Evolutionary conservation across 148 eudicot species (phyloP).

Genomic region (Chenopodium album): DNA sequence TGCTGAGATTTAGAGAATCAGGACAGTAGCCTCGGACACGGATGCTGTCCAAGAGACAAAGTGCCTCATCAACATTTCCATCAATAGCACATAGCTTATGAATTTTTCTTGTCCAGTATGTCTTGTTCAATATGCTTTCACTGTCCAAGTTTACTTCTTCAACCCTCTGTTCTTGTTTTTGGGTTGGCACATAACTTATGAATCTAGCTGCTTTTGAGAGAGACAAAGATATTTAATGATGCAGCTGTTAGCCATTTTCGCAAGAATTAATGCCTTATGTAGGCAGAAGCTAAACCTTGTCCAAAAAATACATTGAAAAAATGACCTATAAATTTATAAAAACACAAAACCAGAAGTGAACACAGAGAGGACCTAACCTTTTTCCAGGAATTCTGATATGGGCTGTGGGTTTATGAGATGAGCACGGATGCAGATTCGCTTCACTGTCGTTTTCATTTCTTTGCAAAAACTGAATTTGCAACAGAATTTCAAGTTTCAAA

Average conservation of each 20-base stretch:
- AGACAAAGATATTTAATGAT: not conserved
- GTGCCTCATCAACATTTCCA: slow-evolving; percentile 51
- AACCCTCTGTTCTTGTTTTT: slow-evolving; percentile 18
- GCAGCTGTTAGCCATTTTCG: not conserved
- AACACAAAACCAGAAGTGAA: not conserved
- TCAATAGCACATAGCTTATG: slow-evolving; percentile 54
- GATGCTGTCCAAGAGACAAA: slow-evolving; percentile 52
- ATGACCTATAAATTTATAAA: too few relatives aligned
- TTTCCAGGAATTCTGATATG: not conserved
- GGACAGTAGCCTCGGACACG: slow-evolving; percentile 54
- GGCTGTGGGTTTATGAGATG: slow-evolving; percentile 4
- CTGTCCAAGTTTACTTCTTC: slow-evolving; percentile 23
- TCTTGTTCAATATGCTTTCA: slow-evolving; percentile 29
- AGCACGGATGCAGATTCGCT: not conserved
- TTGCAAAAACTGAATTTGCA: not conserved
- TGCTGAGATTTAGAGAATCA: slow-evolving; percentile 59
- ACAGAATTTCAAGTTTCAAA: not conserved
- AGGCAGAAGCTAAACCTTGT: too few relatives aligned
- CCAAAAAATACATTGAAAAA: too few relatives aligned
- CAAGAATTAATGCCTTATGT: too few relatives aligned
- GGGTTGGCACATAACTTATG: not conserved
- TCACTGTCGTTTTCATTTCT: slow-evolving; percentile 1
- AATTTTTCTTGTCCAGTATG: slow-evolving; percentile 55
- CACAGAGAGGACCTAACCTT: slow-evolving; percentile 8
- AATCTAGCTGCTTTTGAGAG: slow-evolving; percentile 6